Conservation (phyloP, 1,284 basidiomycete species). For the Marasmius oreades region DNA sequence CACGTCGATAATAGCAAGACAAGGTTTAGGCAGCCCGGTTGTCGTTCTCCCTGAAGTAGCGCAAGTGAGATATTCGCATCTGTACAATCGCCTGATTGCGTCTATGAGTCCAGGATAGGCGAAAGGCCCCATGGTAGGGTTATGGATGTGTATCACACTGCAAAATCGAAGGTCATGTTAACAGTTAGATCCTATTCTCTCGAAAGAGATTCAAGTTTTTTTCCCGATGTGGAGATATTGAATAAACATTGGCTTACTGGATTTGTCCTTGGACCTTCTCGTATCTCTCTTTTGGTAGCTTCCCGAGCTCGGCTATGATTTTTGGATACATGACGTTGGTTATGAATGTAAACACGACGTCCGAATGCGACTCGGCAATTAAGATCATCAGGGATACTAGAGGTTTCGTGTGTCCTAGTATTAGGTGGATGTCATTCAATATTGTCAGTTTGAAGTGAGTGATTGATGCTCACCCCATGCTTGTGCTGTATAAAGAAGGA, state of each 20-base stretch:
- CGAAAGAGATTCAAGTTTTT: no score
- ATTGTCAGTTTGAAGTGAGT: background rate
- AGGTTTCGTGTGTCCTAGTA: background rate
- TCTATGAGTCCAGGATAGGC: background rate
- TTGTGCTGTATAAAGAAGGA: background rate
- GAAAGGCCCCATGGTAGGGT: background rate
- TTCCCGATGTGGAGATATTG: no score
- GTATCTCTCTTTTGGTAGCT: background rate
- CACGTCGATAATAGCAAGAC: constrained; percentile 7
- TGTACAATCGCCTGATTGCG: constrained; percentile 1
- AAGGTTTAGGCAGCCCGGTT: background rate
- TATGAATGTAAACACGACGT: background rate
- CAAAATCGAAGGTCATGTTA: no score
- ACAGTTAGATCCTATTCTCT: no score
- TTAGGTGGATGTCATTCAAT: background rate
- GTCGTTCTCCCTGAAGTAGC: constrained; percentile 2
- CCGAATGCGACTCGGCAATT: background rate
- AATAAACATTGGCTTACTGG: background rate
- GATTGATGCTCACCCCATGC: background rate
- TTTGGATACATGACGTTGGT: background rate
- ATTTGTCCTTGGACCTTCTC: background rate
- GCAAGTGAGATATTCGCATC: background rate
- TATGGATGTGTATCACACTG: background rate
- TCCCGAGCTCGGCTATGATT: background rate
- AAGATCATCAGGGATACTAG: background rate